Conservation (phyloP, 352 stramenopile genomes). For the Phytophthora kernoviae region DNA sequence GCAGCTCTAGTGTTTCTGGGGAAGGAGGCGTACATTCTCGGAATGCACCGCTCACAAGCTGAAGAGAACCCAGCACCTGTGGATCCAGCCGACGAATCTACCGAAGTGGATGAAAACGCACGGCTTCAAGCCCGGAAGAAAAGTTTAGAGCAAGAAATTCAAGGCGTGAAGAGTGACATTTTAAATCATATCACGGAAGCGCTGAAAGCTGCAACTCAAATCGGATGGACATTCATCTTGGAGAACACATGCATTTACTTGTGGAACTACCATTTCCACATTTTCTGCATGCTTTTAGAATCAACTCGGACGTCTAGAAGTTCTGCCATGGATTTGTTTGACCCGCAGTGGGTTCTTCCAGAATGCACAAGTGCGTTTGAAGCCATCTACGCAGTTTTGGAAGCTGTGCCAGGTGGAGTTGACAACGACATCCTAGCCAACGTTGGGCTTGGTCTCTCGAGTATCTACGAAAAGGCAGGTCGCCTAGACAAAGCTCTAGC, state of each 20-base stretch:
- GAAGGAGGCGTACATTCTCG: conserved; percentile 39
- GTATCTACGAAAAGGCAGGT: conserved; percentile 50
- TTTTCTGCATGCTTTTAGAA: conserved; percentile 65
- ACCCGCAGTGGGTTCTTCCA: conserved; percentile 51
- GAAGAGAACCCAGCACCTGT: conserved; percentile 2
- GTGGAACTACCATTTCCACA: conserved; percentile 93
- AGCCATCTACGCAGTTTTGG: conserved; percentile 50
- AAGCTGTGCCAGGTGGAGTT: conserved; percentile 23
- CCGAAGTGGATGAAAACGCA: conserved; percentile 9
- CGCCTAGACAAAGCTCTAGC: conserved; percentile 53
- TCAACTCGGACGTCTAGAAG: background rate
- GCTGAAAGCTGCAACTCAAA: conserved; percentile 37
- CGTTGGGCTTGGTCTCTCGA: conserved; percentile 55
- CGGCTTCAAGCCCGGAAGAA: conserved; percentile 8
- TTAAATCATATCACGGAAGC: conserved; percentile 43
- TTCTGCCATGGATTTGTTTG: conserved; percentile 12
- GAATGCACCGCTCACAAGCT: conserved; percentile 28
- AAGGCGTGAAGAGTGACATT: conserved; percentile 54
- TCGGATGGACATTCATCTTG: conserved; percentile 69
- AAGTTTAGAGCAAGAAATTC: conserved; percentile 18
- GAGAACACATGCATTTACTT: conserved; percentile 87
- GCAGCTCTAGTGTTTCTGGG: conserved; percentile 21
- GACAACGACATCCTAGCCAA: conserved; percentile 57
- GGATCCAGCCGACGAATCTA: conserved; percentile 4
- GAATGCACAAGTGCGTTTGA: conserved; percentile 75